Evolutionary conservation across 164 flowering plant genomes (phyloP), one percentile per base, ranked within the genome.

Genomic region (Vitis vinifera): DNA sequence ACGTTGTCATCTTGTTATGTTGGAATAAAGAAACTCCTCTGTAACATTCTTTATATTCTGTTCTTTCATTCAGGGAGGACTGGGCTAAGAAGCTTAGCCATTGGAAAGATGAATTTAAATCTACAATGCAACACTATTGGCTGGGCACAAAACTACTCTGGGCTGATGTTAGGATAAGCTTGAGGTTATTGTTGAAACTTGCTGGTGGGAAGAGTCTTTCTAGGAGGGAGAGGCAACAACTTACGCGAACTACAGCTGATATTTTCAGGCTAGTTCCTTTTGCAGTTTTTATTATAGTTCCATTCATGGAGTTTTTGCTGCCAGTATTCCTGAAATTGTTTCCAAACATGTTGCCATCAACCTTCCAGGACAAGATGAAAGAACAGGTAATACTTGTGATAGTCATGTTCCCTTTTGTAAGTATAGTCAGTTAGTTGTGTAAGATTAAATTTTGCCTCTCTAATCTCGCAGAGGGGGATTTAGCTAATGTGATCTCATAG

Each of bases 311-410:
- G 79, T 90, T 95, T 68, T 75, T 95, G 82, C 82, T 91, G 67
- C 99, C 98, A 51, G 96, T 95, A 66, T 87, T 89, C 83, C 80
- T 95, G 79, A 93, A 90, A 68, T 73, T 95, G 72, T 95, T 95
- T 65, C 99, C 99, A 56, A 95, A 91, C 84, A 93, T 95, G 98
- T 75, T 95, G 80, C 98, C 99, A 19, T 95, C 99, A 58, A 92
- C 98, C 30, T 95, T 93, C 77, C 94, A 95, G 79, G 97, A 94
- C 87, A 92, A 89, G 84, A 91, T 92, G 97, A 91, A 92, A 75
- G 95, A 94, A 74, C 87, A 94, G 97, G 98, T 37, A 37, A 37
- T 37, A 37, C 6, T 37, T 37, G 7, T 37, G 44, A 37, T 37
- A 37, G 44, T 37, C 7, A 6, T 37, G 44, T 37, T 37, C 44